These are phyloP conservation scores for Danielia reshetovae DNA, from an alignment of 805 yeast species.

Conservation along the genomic window DNA sequence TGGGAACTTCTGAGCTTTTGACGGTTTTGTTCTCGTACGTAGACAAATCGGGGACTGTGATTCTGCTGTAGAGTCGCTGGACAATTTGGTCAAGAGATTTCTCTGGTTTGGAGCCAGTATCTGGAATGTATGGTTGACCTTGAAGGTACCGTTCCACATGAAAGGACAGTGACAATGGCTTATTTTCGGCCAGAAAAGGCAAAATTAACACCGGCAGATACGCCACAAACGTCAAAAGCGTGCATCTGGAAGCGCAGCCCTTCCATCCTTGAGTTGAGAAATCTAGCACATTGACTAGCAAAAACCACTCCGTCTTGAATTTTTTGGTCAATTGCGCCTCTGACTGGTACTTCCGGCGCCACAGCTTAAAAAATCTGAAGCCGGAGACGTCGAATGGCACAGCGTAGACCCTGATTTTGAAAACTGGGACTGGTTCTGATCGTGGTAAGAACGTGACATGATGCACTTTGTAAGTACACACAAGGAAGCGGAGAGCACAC, in stretches of 20 bases:
- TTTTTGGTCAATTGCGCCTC: slow-evolving; percentile 23
- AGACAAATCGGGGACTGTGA: slow-evolving; percentile 9
- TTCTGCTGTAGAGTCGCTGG: slow-evolving; percentile 7
- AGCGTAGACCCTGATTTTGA: slow-evolving; percentile 43
- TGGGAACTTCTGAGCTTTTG: slow-evolving; percentile 10
- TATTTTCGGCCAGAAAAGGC: not conserved
- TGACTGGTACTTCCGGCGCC: slow-evolving; percentile 25
- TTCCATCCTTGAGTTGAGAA: slow-evolving; percentile 38
- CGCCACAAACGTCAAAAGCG: not conserved
- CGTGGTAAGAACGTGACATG: slow-evolving; percentile 13
- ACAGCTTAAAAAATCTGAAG: slow-evolving; percentile 25
- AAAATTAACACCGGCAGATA: not conserved
- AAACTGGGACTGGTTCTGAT: slow-evolving; percentile 10
- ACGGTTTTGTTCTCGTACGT: slow-evolving; percentile 1
- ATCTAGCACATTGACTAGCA: slow-evolving; percentile 41
- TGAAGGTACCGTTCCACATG: not conserved
- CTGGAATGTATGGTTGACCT: not conserved
- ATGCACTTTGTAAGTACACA: slow-evolving; percentile 40
- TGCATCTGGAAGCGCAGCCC: slow-evolving; percentile 8
- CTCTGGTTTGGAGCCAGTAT: not conserved
- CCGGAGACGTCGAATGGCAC: slow-evolving; percentile 45
- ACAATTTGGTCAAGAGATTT: slow-evolving; percentile 18
- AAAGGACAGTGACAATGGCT: not conserved
- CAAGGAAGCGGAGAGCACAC: slow-evolving; percentile 33
- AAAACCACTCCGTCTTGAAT: slow-evolving; percentile 28